Conservation (phyloP, 495 filamentous ascomycete species). For the Clohesyomyces aquaticus region DNA sequence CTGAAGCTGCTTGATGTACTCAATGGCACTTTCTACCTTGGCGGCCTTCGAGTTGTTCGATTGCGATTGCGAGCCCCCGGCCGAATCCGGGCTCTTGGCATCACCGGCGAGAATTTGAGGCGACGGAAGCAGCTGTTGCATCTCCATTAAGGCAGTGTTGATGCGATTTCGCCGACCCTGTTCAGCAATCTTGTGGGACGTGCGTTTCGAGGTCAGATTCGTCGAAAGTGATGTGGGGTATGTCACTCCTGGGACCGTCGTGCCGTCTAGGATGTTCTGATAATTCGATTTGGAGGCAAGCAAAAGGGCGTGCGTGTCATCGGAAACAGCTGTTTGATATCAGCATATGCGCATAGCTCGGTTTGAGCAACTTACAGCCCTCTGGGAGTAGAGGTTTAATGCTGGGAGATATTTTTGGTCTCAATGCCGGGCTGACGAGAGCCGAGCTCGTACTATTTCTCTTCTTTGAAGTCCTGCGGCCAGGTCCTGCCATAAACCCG, state of each 20-base stretch:
- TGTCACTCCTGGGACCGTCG: conserved; percentile 81
- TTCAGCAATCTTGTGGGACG: conserved; percentile 96
- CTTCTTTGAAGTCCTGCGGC: conserved; percentile 61
- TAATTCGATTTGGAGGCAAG: conserved; percentile 96
- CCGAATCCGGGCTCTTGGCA: conserved; percentile 49
- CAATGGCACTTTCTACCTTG: conserved; percentile 93
- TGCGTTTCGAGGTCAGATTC: conserved; percentile 93
- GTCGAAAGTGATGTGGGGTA: conserved; percentile 91
- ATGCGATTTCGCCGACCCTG: conserved; percentile 94
- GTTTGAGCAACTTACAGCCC: conserved; percentile 61
- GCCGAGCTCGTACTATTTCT: conserved; percentile 74
- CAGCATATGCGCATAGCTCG: conserved; percentile 25
- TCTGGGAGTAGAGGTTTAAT: conserved; percentile 88
- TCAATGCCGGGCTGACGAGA: conserved; percentile 77
- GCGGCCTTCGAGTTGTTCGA: conserved; percentile 85
- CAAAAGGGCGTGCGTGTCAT: conserved; percentile 78
- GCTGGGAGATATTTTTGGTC: conserved; percentile 91
- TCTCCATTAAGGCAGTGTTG: conserved; percentile 86
- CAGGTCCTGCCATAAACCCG: conserved; percentile 15
- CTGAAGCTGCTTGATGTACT: conserved; percentile 88
- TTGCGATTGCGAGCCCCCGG: conserved; percentile 45
- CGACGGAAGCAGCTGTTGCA: conserved; percentile 76
- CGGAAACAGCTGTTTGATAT: conserved; percentile 53
- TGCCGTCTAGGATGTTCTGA: conserved; percentile 95
- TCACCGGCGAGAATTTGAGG: conserved; percentile 43